phyloP scores from a whole-genome alignment of 1,284 basidiomycete genomes.

The Trametes sp. region DNA sequence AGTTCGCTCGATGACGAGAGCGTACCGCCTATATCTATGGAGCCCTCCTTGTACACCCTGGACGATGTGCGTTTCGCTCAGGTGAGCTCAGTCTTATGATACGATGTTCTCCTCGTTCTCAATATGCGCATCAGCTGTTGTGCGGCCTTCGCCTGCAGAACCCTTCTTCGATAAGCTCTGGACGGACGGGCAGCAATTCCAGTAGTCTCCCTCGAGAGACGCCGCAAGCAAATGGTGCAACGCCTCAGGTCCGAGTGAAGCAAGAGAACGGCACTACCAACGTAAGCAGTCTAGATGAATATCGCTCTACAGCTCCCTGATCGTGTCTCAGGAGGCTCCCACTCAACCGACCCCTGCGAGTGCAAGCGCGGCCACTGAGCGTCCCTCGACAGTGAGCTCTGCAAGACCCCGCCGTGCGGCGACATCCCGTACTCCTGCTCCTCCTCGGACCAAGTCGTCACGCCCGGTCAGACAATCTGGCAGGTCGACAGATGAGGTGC shows the following conservation, averaged over 20 bases:
- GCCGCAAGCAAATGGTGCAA: background rate
- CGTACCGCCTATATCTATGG: constrained; percentile 29
- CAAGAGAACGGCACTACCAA: background rate
- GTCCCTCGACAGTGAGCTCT: background rate
- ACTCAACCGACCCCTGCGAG: background rate
- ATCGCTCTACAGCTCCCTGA: background rate
- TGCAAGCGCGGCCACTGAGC: background rate
- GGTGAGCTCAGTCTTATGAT: constrained; percentile 28
- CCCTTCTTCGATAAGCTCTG: background rate
- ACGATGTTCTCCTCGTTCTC: background rate
- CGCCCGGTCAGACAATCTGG: constrained; percentile 17
- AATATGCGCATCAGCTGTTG: constrained; percentile 21
- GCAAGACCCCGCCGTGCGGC: constrained; percentile 20
- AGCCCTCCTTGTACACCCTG: constrained; percentile 38
- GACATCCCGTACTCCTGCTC: constrained; percentile 10
- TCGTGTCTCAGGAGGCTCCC: background rate
- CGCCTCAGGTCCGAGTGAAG: background rate
- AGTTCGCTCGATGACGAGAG: constrained; percentile 75
- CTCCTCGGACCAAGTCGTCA: constrained; percentile 12
- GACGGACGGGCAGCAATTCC: background rate
- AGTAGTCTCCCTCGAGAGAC: background rate
- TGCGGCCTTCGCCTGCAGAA: constrained; percentile 27
- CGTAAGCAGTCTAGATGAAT: background rate
- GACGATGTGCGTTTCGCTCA: constrained; percentile 53
- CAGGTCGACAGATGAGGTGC: constrained; percentile 19